A percentile compares a stretch with the other conserved stretches of the same genome.
These are phyloP conservation scores for Monilinia polystroma DNA, from an alignment of 2,329 filamentous ascomycete species.

Conservation along the genomic window DNA sequence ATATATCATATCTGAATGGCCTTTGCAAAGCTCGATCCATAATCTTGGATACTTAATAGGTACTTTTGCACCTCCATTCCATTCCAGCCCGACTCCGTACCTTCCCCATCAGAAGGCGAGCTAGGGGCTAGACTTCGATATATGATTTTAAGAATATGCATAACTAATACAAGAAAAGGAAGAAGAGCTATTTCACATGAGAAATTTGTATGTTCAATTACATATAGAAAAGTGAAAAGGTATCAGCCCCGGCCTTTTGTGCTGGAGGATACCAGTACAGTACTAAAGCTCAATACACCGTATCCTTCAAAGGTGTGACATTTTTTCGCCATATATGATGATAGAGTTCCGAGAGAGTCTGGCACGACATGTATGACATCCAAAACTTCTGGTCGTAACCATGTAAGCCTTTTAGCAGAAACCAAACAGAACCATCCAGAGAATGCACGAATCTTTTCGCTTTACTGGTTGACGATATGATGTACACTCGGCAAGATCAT, in stretches of 20 bases:
- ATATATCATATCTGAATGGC: not conserved
- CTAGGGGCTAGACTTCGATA: not conserved
- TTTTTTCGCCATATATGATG: too few relatives aligned
- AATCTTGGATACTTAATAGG: not conserved
- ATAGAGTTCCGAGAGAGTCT: not conserved
- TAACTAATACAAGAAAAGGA: not conserved
- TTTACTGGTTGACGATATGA: too few relatives aligned
- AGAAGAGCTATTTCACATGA: not conserved
- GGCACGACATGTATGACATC: too few relatives aligned
- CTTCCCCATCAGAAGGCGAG: not conserved
- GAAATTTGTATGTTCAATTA: not conserved
- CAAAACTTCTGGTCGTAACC: too few relatives aligned
- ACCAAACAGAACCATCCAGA: too few relatives aligned
- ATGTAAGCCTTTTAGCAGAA: too few relatives aligned
- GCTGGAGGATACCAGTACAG: not conserved
- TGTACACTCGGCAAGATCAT: too few relatives aligned
- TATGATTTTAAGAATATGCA: not conserved
- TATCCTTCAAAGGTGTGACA: not conserved
- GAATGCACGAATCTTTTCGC: too few relatives aligned
- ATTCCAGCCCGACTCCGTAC: too few relatives aligned
- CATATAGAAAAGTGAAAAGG: not conserved
- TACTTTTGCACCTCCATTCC: not conserved
- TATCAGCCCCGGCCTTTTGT: not conserved
- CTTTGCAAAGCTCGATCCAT: not conserved
- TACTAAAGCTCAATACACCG: not conserved